These are phyloP conservation scores for Atkinsonella texensis DNA, from an alignment of 2,329 filamentous ascomycete genomes.

Conservation along the genomic window DNA sequence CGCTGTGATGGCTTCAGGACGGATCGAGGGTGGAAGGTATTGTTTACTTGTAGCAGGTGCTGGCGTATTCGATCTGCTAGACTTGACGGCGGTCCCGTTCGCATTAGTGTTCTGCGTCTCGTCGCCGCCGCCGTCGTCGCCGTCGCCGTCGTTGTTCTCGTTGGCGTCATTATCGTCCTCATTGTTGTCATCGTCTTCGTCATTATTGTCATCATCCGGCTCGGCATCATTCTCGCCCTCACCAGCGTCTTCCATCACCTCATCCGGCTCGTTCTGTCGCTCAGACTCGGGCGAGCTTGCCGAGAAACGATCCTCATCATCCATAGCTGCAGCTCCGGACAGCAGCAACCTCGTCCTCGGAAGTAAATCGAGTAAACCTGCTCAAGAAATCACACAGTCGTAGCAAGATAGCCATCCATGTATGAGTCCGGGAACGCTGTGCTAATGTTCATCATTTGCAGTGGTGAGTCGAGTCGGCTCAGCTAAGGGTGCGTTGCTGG, in stretches of 20 bases:
- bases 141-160: conserved; percentile 32
- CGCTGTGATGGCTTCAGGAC: conserved; percentile 68
- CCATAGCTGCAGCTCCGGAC: conserved; percentile 12
- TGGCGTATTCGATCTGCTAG: conserved; percentile 18
- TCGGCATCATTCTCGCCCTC: conserved; percentile 26
- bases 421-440: not conserved
- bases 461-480: not conserved
- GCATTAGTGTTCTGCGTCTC: conserved; percentile 14
- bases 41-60: conserved; percentile 9
- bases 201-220: conserved; percentile 26
- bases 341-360: not conserved
- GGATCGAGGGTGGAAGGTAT: conserved; percentile 45
- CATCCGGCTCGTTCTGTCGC: conserved; percentile 36
- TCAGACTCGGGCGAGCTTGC: conserved; percentile 22
- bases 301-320: conserved; percentile 21
- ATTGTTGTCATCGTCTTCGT: conserved; percentile 23
- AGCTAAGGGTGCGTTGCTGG: not conserved
- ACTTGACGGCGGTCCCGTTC: conserved; percentile 7
- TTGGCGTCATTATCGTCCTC: conserved; percentile 26
- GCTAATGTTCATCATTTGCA: not conserved
- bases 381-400: too few species aligned
- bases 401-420: not conserved
- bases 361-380: not conserved
- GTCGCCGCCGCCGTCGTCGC: conserved; percentile 22
- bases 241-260: conserved; percentile 42